These are phyloP conservation scores for Tetrahymena thermophila DNA, from an alignment of 73 alveolate species.

Conservation along the genomic window DNA sequence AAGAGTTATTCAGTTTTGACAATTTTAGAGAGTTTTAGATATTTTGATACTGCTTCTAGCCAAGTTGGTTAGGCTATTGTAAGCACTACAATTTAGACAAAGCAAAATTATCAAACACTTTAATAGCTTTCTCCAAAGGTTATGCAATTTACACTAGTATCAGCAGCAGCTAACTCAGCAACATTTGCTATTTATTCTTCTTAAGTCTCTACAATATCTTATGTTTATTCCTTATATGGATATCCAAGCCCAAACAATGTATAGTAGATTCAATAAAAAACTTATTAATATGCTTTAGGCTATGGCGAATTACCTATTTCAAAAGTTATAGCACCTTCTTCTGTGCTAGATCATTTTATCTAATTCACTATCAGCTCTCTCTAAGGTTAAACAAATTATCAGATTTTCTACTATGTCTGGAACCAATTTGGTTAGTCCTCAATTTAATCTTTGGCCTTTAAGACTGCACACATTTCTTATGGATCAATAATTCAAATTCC, in stretches of 20 bases:
- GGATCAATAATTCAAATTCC: background rate
- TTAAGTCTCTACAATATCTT: background rate
- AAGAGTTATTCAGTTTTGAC: background rate
- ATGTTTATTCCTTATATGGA: background rate
- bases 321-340: background rate
- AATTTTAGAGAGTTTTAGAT: background rate
- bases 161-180: background rate
- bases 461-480: background rate
- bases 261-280: background rate
- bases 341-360: background rate
- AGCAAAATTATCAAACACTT: background rate
- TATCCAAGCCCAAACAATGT: background rate
- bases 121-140: background rate
- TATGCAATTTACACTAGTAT: background rate
- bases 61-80: background rate
- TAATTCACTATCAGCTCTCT: background rate
- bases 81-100: background rate
- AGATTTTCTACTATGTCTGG: background rate
- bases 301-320: background rate
- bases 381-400: background rate
- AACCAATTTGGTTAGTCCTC: background rate
- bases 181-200: background rate
- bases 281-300: background rate
- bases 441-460: background rate
- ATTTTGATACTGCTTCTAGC: background rate